Base-by-base conservation (phyloP, 2,329 filamentous ascomycete genomes). In the Scedosporium boydii region DNA sequence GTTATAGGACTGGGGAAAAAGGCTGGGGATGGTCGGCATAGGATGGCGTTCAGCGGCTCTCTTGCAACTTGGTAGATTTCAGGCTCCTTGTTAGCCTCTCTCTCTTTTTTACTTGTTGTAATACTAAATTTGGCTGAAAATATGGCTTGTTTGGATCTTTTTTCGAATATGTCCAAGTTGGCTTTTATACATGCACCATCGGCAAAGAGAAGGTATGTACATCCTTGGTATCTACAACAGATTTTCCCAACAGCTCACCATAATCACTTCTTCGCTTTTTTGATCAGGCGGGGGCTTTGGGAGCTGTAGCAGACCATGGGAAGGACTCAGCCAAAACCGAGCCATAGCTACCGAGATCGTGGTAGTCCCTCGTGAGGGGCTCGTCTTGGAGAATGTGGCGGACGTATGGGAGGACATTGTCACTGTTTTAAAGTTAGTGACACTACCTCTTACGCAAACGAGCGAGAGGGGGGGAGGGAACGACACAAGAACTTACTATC, bases 331-430 rank as follows among this genome's bases (percentile, higher is more conserved):
- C 70, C 73, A 80, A 75, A 1, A 76, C 74, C 16, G 73, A 75
- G 61, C 77, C 73, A 61, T 77, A 81, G 7, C 71, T 75, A 1
- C 76, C 74, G 29, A 80, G 65, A 66, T 77, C 73, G 65, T 77
- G 72, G 67, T 76, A 81, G 67, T 80, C 74, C 68, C 76, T 76
- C 12, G 73, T 77, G 55, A 76, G 75, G n/a, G 73, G 72, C 64
- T 76, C 75, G 21, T 77, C 78, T 63, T 78, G 75, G 34, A 81
- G 72, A 26, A 79, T 72, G 67, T 80, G 78, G 63, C 77, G 73
- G 23, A 80, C 79, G 67, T 77, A 81, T 3, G 78, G 78, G 57
- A 80, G 67, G 6, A 81, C 73, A 62, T 76, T 29, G 21, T 10
- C 18, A 29, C 48, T 61, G 18, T 21, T 29, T 21, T 53, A n/a